Evolutionary conservation across 176 grass and related monocot species (phyloP).

Genomic region (Leersia perrieri): DNA sequence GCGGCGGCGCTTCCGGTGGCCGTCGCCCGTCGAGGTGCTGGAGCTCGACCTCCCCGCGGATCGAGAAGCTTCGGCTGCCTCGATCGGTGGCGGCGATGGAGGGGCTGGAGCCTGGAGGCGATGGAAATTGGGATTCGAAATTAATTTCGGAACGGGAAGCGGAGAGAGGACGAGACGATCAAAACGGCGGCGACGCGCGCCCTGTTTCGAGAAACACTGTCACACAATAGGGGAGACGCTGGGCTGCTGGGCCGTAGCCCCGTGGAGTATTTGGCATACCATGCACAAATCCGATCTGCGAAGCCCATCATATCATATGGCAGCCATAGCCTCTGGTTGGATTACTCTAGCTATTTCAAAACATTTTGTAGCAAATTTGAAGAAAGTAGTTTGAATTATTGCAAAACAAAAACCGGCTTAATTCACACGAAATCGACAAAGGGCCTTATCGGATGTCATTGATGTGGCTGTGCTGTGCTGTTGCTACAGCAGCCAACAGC

Average conservation of each 20-base stretch:
- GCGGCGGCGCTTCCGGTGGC: neutral
- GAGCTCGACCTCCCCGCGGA: neutral
- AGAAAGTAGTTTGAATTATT: neutral
- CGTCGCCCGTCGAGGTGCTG: neutral
- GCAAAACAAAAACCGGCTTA: neutral
- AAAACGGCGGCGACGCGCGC: too few species aligned
- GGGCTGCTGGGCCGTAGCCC: neutral
- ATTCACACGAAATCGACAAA: neutral
- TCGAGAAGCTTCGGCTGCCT: neutral
- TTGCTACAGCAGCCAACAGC: too few species aligned
- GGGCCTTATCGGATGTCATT: too few species aligned
- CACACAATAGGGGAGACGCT: neutral
- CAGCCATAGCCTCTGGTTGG: too few species aligned
- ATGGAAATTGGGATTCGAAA: neutral
- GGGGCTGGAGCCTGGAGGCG: too few species aligned
- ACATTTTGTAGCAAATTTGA: neutral
- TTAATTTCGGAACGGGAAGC: neutral
- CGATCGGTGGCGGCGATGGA: neutral
- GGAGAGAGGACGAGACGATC: neutral
- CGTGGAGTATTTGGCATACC: neutral
- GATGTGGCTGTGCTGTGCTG: too few species aligned
- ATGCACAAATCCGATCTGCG: neutral
- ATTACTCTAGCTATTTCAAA: neutral
- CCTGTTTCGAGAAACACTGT: too few species aligned
- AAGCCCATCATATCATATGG: neutral